Base-by-base conservation (phyloP, 1,284 basidiomycete genomes). In the Cryptococcus depauperatus region DNA sequence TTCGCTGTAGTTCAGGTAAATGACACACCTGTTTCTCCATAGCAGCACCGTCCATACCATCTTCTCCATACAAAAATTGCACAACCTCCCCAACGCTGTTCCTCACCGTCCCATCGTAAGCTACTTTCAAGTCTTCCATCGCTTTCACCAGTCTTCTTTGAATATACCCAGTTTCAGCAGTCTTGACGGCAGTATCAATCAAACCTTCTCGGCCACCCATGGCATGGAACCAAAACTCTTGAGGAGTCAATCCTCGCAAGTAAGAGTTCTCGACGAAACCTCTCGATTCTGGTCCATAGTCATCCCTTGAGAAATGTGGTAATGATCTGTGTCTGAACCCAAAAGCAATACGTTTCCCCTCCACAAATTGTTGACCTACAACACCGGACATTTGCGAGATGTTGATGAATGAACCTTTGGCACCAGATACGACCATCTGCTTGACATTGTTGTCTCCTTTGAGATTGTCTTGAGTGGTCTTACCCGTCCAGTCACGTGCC, bases 241-340 rank as follows among this genome's bases (percentile, higher is more conserved):
- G 92, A 0, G 95, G 92, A 0, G 93, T 98, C 51, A 98, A 70
- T 39, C 95, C 95, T 56, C 93, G 85, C 25, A 98, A 77, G 64
- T 98, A 99, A n/a, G 95, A 98, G 70, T 99, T 99, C 69, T 98
- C 95, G 51, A 99, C 93, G 70, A 98, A 99, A 9, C 95, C 95
- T 50, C 93, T 83, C n/a, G 91, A 84, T 64, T 98, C 92, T 2
- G 95, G 92, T 63, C 90, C 91, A 73, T 95, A 98, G 71, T 98
- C 95, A 63, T 98, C 95, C 76, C 98, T 96, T 11, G 90, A 87
- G 72, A 97, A 99, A 67, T 98, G 95, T 0, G 95, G 95, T 16
- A 98, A 75, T 0, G 90, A 88, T 23, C 93, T 85, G 72, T 98
- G 92, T 49, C 83, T 84, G 81, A 98, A 99, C 16, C 95, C 93